A percentile compares a stretch with the other conserved stretches of the same genome.
phyloP scores from a whole-genome alignment of 345 rosid species.

The Laguncularia racemosa region DNA sequence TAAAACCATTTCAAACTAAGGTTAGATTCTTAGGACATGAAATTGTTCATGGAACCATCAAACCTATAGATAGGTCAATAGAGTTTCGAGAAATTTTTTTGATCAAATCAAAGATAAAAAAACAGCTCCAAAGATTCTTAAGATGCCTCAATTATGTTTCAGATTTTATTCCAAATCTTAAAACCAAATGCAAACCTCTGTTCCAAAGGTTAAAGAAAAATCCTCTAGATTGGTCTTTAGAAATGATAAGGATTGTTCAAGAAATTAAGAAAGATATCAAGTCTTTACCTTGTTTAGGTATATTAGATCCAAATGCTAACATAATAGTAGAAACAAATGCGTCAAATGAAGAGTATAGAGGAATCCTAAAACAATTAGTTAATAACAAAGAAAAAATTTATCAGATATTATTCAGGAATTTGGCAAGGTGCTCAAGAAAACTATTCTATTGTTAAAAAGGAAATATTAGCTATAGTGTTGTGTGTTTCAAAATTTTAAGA shows the following conservation, averaged over 20 bases:
- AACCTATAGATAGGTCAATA: neutral
- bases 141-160: neutral
- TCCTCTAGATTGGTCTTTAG: neutral
- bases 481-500: neutral
- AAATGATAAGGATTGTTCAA: neutral
- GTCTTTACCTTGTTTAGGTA: neutral
- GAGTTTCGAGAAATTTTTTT: neutral
- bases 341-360: neutral
- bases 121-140: neutral
- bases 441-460: no score
- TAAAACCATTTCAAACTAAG: neutral
- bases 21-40: neutral
- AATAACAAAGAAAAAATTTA: neutral
- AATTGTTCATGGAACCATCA: neutral
- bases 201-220: neutral
- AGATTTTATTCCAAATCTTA: neutral
- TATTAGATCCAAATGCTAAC: neutral
- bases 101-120: constrained; percentile 2
- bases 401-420: neutral
- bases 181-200: neutral
- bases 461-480: neutral
- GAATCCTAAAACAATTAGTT: no score
- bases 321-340: neutral
- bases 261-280: neutral
- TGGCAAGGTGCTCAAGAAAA: neutral